phyloP scores from a whole-genome alignment of 768 basidiomycete genomes.

The Suillus hirtellus region DNA sequence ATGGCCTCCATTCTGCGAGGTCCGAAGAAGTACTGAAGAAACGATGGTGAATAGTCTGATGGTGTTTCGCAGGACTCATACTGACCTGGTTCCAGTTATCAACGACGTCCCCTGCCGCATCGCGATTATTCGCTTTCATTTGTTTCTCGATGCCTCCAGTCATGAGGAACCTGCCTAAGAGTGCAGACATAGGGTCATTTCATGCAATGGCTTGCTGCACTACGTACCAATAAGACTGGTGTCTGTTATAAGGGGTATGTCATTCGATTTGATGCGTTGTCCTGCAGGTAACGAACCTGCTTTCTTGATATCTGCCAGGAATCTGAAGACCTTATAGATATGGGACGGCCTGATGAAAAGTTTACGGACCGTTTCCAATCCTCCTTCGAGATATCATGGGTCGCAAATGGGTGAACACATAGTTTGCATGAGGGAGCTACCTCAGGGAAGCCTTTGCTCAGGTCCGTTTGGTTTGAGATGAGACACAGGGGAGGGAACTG shows the following conservation, averaged over 20 bases:
- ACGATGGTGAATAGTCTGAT: background rate
- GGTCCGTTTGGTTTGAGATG: constrained; percentile 23
- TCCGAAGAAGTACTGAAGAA: constrained; percentile 47
- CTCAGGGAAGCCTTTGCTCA: constrained; percentile 46
- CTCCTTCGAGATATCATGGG: constrained; percentile 48
- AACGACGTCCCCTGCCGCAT: constrained; percentile 41
- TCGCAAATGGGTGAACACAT: constrained; percentile 49
- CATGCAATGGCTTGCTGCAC: background rate
- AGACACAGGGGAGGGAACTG: constrained; percentile 33
- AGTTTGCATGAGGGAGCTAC: constrained; percentile 40
- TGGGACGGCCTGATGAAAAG: background rate
- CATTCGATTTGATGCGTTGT: constrained; percentile 35
- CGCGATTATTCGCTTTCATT: constrained; percentile 39
- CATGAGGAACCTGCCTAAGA: constrained; percentile 22
- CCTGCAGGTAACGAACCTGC: constrained; percentile 34
- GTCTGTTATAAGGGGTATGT: constrained; percentile 33
- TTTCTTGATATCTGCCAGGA: constrained; percentile 39
- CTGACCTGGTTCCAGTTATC: constrained; percentile 54
- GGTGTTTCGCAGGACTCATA: constrained; percentile 12
- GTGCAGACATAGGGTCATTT: background rate
- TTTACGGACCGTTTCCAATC: constrained; percentile 48
- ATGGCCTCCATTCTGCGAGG: constrained; percentile 45
- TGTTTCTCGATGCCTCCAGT: constrained; percentile 19
- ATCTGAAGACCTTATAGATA: constrained; percentile 28
- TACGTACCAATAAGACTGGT: constrained; percentile 27